Conservation (phyloP, 345 rosid species). For the Salix arbutifolia region DNA sequence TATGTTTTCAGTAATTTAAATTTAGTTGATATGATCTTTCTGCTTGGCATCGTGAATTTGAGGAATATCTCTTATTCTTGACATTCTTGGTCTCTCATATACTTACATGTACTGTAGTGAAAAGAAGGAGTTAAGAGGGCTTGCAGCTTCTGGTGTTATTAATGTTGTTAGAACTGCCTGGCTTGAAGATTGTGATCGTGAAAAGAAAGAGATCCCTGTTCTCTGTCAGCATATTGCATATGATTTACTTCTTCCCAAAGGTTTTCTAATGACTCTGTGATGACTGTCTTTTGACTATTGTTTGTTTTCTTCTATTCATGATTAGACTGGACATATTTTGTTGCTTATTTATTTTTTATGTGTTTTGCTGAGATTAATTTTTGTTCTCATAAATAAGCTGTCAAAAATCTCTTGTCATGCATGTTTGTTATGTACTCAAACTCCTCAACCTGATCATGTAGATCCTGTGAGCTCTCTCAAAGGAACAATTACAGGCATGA, state of each 20-base stretch:
- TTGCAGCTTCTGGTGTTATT: constrained; percentile 82
- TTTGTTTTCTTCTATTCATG: neutral
- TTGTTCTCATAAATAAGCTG: neutral
- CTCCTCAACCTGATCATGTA: constrained; percentile 24
- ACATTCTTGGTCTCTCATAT: constrained; percentile 13
- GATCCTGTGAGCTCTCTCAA: constrained; percentile 46
- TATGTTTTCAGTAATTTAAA: neutral
- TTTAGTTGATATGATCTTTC: neutral
- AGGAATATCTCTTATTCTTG: neutral
- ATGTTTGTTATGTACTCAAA: constrained; percentile 16
- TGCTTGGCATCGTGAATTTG: neutral
- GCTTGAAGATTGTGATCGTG: constrained; percentile 88
- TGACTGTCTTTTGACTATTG: neutral
- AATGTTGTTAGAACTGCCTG: constrained; percentile 70
- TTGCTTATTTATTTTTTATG: neutral
- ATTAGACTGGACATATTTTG: neutral
- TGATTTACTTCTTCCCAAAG: constrained; percentile 77
- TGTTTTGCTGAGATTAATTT: constrained; percentile 13
- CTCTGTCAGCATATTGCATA: constrained; percentile 55
- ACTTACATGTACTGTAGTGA: constrained; percentile 43
- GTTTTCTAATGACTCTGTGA: constrained; percentile 38
- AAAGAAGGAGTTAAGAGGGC: constrained; percentile 67
- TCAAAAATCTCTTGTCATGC: neutral
- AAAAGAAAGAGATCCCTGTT: constrained; percentile 72
- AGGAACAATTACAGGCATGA: constrained; percentile 38